phyloP scores from a whole-genome alignment of 2,329 filamentous ascomycete species.

The Ilyonectria robusta region DNA sequence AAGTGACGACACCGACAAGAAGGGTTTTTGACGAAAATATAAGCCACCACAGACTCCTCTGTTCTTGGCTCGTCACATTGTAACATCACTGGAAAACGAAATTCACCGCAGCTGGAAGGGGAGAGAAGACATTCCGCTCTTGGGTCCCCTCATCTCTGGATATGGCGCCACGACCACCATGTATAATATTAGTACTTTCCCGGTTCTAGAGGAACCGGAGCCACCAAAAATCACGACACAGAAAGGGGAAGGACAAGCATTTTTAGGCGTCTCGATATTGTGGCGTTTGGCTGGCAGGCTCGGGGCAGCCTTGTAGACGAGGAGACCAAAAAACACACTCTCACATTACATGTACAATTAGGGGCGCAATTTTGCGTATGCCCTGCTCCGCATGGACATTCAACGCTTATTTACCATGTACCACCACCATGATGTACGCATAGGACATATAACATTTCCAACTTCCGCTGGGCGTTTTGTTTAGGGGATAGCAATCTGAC shows the following conservation, averaged over 20 bases:
- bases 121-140: conserved; percentile 5
- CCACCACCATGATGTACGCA: background rate
- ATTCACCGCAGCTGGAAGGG: background rate
- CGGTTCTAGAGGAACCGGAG: background rate
- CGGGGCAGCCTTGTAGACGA: conserved; percentile 16
- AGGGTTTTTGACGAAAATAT: background rate
- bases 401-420: conserved; percentile 10
- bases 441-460: conserved; percentile 12
- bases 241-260: background rate
- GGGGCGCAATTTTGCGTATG: conserved; percentile 17
- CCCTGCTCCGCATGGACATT: conserved; percentile 6
- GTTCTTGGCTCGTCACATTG: background rate
- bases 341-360: conserved; percentile 23
- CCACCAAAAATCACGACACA: background rate
- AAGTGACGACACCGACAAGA: background rate
- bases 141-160: background rate
- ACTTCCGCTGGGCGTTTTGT: conserved; percentile 1
- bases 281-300: conserved; percentile 19
- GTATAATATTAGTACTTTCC: background rate
- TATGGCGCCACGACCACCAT: background rate
- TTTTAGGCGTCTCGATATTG: conserved; percentile 9
- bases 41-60: too few relatives aligned
- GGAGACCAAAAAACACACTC: conserved; percentile 12
- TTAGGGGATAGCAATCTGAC: conserved; percentile 13
- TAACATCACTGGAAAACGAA: conserved; percentile 11